Conservation (phyloP, 768 basidiomycete species). For the Russula ochroleuca region DNA sequence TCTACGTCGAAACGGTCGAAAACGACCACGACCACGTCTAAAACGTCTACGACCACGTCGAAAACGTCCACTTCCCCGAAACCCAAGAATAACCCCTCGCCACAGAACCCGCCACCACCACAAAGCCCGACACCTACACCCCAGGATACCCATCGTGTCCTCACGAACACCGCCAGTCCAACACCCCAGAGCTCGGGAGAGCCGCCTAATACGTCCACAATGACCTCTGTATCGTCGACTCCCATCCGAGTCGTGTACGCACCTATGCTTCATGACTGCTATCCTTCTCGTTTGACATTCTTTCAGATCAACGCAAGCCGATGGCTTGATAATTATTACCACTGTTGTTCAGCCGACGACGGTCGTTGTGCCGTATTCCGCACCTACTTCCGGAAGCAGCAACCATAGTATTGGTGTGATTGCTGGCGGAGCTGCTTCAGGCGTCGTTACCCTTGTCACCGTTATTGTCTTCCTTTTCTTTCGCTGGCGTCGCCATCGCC, state of each 20-base stretch:
- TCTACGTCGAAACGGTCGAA: background rate
- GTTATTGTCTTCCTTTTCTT: constrained; percentile 31
- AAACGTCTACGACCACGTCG: background rate
- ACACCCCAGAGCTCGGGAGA: background rate
- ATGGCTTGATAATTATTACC: too few relatives aligned
- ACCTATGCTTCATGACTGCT: too few relatives aligned
- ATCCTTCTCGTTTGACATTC: background rate
- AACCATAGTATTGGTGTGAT: constrained; percentile 31
- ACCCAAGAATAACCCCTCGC: too few relatives aligned
- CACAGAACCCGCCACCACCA: too few relatives aligned
- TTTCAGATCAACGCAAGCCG: too few relatives aligned
- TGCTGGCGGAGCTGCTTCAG: constrained; percentile 28
- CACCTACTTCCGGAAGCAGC: constrained; percentile 15
- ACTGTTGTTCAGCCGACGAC: too few relatives aligned
- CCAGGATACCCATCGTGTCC: too few relatives aligned
- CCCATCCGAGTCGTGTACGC: background rate
- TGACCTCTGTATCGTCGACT: constrained; percentile 11
- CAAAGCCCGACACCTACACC: too few relatives aligned
- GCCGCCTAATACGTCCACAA: background rate
- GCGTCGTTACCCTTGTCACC: constrained; percentile 22
- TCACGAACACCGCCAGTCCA: background rate
- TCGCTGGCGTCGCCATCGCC: constrained; percentile 33
- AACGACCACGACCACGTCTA: background rate
- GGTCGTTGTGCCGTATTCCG: constrained; percentile 25
- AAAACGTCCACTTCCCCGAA: background rate